Base-by-base conservation (phyloP, 345 rosid species). In the Eucalyptus urophylla region DNA sequence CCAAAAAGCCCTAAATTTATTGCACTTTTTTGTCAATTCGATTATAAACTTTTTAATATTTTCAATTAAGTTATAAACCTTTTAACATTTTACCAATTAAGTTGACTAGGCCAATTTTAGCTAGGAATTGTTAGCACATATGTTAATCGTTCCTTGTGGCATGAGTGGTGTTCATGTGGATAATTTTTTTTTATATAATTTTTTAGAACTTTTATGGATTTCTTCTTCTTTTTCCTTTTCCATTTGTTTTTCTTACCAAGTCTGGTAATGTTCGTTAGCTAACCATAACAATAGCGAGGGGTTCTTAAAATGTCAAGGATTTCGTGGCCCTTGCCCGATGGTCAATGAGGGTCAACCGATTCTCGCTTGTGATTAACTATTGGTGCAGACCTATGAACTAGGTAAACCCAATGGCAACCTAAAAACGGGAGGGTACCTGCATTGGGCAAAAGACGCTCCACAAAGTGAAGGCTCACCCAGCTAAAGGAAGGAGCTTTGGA, bases 111-210 rank as follows among this genome's bases (percentile, higher is more conserved):
- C 12, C 13, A 56, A 56, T 56, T 25, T 56, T 24, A 56, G 62
- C 2, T 56, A 0, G 3, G 29, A 56, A 56, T 3, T 4, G 1
- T 24, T 56, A 6, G 22, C 25, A 5, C 2, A 0, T 2, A 19
- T 19, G 2, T 53, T 53, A 53, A 53, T 53, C 0, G 5, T 53
- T 53, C 1, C 0, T 53, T 19, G 5, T 24, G 6, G 0, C 13
- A 24, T 2, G 6, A 24, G 27, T 3, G 6, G 1, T 10, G 1
- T 0, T 56, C 1, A 9, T 22, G 4, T 56, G 3, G 11, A 56
- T 24, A 22, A 4, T 56, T 56, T 56, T 22, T 17, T 17, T 56
- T 50, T 14, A 40, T 14, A 49, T 54, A 0, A 56, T 56, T 56
- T 56, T 22, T 56, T 9, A 56, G 4, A 21, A 22, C 3, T 21